Conservation (phyloP, 1,284 basidiomycete species). For the Ceratobasidium sp. region DNA sequence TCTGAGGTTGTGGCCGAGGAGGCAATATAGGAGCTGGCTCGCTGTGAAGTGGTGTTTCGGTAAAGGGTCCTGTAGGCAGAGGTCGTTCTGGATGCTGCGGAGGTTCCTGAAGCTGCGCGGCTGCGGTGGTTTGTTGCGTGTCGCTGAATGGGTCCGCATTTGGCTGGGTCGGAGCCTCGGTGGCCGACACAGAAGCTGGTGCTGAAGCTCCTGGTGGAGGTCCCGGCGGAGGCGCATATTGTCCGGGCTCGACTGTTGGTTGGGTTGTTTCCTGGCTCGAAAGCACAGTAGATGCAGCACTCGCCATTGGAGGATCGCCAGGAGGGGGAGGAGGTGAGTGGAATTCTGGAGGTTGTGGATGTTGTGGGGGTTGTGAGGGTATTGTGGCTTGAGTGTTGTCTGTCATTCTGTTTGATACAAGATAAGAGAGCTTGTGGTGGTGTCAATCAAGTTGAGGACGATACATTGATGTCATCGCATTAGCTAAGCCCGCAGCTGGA, state of each 20-base stretch:
- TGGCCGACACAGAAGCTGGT: background rate
- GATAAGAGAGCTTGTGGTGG: slow-evolving; percentile 23
- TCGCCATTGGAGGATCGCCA: slow-evolving; percentile 15
- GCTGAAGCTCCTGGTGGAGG: slow-evolving; percentile 5
- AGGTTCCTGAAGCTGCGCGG: slow-evolving; percentile 24
- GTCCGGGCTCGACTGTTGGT: background rate
- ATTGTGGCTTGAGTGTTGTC: slow-evolving; percentile 14
- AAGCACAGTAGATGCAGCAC: background rate
- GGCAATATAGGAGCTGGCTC: slow-evolving; percentile 38
- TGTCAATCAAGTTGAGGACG: slow-evolving; percentile 4
- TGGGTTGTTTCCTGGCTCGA: background rate
- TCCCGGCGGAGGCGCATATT: background rate
- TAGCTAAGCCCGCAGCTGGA: slow-evolving; percentile 34
- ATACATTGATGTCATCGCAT: slow-evolving; percentile 32
- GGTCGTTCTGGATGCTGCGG: slow-evolving; percentile 36
- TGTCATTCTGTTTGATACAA: background rate
- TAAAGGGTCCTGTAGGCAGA: slow-evolving; percentile 8
- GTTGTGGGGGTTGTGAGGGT: background rate
- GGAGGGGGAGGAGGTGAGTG: slow-evolving; percentile 32
- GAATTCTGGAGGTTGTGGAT: slow-evolving; percentile 14
- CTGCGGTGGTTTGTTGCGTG: slow-evolving; percentile 18
- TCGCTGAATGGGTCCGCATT: slow-evolving; percentile 19
- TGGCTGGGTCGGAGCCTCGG: slow-evolving; percentile 8
- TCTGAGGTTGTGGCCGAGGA: slow-evolving; percentile 10
- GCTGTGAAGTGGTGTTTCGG: slow-evolving; percentile 39